Base-by-base conservation (phyloP, 306 rosid species). In the Benincasa hispida region DNA sequence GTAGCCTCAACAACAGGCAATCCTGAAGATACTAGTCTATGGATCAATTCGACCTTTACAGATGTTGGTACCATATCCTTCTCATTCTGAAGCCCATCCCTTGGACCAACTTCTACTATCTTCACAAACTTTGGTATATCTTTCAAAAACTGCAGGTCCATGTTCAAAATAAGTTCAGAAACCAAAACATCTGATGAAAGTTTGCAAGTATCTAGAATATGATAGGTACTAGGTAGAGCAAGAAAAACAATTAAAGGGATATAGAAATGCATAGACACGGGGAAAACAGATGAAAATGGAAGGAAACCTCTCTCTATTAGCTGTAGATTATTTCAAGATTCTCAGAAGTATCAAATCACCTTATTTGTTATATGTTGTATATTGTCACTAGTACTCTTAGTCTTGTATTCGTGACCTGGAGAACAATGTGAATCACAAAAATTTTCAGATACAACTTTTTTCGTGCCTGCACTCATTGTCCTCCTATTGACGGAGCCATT, bases 51-150 rank as follows among this genome's bases (percentile, higher is more conserved):
- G 55, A 93, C 63, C 91, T 93, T 91, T 60, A 87, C 82, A 79
- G 83, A 60, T 8, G 97, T 82, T 57, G 98, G 87, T 32, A 93
- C 93, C 82, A 79, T 81, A 82, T 85, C 81, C 88, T 89, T 91
- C 87, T 93, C 98, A 82, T 93, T 93, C 77, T 93, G 98, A 15
- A 93, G 90, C 77, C 98, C 98, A 69, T 93, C 98, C 81, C 98
- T 93, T 79, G 96, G 97, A 81, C 98, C 98, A 81, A 91, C 98
- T 91, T 91, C 98, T 74, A 91, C 98, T 74, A 93, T 93, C 86
- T 93, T 93, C 61, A 91, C 96, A 86, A 80, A 89, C 78, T 85
- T 87, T 51, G 95, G 93, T 28, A 90, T 77, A 56, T 88, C 85
- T 57, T 68, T 83, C 82, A 86, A 84, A 86, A 83, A 81, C 97